Base-by-base conservation (phyloP, 2,329 filamentous ascomycete genomes). In the Aspergillus sp. region DNA sequence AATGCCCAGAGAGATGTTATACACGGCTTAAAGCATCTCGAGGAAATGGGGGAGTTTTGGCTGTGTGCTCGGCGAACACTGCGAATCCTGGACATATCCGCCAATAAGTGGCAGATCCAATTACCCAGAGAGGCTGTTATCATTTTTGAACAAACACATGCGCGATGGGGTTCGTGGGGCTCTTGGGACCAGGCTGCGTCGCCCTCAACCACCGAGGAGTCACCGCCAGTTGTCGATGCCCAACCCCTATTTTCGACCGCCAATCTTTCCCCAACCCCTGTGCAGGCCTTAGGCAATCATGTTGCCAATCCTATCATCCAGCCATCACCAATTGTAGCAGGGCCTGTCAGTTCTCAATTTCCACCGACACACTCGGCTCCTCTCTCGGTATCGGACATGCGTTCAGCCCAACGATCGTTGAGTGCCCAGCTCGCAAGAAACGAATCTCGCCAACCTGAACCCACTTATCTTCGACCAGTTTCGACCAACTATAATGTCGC, bases 11-110 rank as follows among this genome's bases (percentile, higher is more conserved):
- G 93, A 66, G 93, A 98, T 73, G 90, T 99, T 43, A 89, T 90
- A 4, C 93, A 97, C 66, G 92, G 93, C 1, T 83, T 96, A 44
- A 93, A 91, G 68, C 91, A 96, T 62, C 84, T 98, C 1, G 93
- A 98, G 73, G 93, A 98, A 69, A 97, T 99, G 66, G 91, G 91
- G 0, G 93, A 97, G 72, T 89, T 92, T 66, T 99, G 95, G 95
- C 84, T 92, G 1, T 95, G 92, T 67, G 93, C 93, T 9, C 84
- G 93, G 53, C 85, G 93, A 12, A 93, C 93, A 0, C 81, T 98
- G 6, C 86, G 87, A 59, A 96, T 98, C 48, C 81, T 99, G 44
- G 92, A 89, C 64, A 86, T 96, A 4, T 84, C 96, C 12, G 89
- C 89, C 0, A 85, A 87, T n/a, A 95, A 95, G 68, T 98, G 95